phyloP scores from a whole-genome alignment of 2,329 filamentous ascomycete genomes.

The Diaporthe humulicola region DNA sequence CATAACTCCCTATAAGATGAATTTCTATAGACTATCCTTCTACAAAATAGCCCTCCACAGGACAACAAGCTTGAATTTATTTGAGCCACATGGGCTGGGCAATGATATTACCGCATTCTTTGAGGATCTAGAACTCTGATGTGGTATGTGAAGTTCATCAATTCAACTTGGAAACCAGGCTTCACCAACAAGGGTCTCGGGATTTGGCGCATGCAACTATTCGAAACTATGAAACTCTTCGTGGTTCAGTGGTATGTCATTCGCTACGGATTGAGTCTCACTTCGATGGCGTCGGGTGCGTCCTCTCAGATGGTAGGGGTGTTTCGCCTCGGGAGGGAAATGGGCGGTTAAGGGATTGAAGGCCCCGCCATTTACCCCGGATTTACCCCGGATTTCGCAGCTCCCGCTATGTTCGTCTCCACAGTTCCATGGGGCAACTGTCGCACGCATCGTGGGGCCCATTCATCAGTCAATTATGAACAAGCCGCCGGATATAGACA shows the following conservation, averaged over 20 bases:
- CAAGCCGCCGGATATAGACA: neutral
- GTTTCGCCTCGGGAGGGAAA: neutral
- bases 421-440: neutral
- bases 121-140: no score
- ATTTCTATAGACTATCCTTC: no score
- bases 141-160: no score
- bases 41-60: no score
- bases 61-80: no score
- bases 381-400: neutral
- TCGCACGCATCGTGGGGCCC: neutral
- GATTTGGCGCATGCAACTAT: neutral
- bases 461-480: neutral
- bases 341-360: constrained; percentile 6
- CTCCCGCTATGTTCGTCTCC: neutral
- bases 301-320: neutral
- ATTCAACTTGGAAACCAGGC: no score
- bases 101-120: no score
- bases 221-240: neutral
- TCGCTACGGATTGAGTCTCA: neutral
- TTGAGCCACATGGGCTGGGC: no score
- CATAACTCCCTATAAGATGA: no score
- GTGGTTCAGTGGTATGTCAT: neutral
- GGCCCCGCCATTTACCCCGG: constrained; percentile 14
- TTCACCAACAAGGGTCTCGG: neutral
- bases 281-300: constrained; percentile 10